A percentile compares a stretch with the other conserved stretches of the same genome.
phyloP scores from a whole-genome alignment of 73 alveolate species.

The Vitrella brassicaformis region DNA sequence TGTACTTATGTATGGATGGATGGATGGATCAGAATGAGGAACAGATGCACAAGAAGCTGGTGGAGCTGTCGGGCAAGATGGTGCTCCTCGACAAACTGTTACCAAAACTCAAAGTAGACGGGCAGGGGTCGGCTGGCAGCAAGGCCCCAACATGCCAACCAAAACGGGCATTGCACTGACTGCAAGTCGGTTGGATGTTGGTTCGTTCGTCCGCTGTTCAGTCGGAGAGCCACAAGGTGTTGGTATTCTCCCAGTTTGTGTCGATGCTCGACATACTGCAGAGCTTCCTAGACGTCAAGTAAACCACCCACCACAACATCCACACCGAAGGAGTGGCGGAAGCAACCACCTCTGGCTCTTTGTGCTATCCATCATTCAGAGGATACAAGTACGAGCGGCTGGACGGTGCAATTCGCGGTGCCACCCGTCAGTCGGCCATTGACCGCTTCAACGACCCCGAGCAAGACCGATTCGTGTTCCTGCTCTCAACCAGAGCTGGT shows the following conservation, averaged over 20 bases:
- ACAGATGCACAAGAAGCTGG: slow-evolving; percentile 45
- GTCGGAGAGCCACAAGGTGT: slow-evolving; percentile 58
- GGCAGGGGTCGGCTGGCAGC: no score
- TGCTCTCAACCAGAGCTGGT: slow-evolving; percentile 95
- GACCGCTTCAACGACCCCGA: slow-evolving; percentile 51
- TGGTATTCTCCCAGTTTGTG: slow-evolving; percentile 89
- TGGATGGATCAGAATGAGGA: slow-evolving; percentile 24
- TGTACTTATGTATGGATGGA: neutral
- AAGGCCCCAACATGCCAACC: no score
- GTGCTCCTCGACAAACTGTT: slow-evolving; percentile 70
- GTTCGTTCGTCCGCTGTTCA: no score
- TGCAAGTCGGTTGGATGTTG: no score
- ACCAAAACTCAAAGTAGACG: slow-evolving; percentile 49
- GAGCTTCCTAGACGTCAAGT: neutral
- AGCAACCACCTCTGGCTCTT: no score
- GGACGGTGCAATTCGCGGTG: slow-evolving; percentile 84
- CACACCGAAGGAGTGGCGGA: no score
- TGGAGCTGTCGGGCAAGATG: slow-evolving; percentile 77
- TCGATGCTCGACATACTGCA: slow-evolving; percentile 81
- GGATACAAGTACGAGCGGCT: slow-evolving; percentile 76
- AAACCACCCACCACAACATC: no score
- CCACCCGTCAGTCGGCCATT: slow-evolving; percentile 79
- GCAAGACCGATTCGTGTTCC: slow-evolving; percentile 53
- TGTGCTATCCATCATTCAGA: no score
- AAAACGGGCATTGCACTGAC: no score